Conservation (phyloP, 2,329 filamentous ascomycete species). For the Ascochyta pisi region DNA sequence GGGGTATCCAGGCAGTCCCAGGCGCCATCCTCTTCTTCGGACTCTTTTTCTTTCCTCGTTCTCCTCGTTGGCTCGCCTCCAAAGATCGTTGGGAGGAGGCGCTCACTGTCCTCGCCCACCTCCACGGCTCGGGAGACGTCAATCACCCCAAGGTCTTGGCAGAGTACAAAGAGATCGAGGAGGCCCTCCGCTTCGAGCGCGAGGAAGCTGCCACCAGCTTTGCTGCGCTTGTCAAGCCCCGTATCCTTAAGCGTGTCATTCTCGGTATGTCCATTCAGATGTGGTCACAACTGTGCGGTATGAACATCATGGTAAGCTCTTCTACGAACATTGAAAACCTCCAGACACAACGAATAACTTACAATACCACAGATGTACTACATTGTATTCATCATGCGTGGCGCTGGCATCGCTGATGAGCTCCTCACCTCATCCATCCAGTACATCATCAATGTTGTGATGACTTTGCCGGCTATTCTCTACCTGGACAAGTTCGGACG, state of each 20-base stretch:
- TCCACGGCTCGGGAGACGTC: constrained; percentile 65
- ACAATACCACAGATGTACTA: constrained; percentile 49
- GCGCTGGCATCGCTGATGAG: constrained; percentile 62
- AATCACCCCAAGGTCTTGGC: constrained; percentile 67
- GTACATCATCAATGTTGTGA: constrained; percentile 68
- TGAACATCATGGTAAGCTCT: constrained; percentile 60
- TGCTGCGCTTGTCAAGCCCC: constrained; percentile 57
- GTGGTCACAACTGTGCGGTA: constrained; percentile 52
- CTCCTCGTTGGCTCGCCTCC: constrained; percentile 73
- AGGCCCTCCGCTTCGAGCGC: constrained; percentile 62
- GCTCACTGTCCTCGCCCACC: constrained; percentile 58
- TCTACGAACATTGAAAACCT: too few relatives aligned
- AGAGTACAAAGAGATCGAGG: constrained; percentile 67
- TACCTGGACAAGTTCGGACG: constrained; percentile 67
- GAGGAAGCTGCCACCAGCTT: constrained; percentile 60
- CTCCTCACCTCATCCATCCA: constrained; percentile 68
- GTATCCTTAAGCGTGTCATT: constrained; percentile 63
- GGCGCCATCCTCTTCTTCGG: constrained; percentile 48
- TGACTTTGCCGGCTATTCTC: constrained; percentile 66
- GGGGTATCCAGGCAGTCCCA: constrained; percentile 53
- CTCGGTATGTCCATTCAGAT: constrained; percentile 56
- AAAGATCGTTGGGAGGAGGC: constrained; percentile 73
- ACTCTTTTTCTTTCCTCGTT: constrained; percentile 55
- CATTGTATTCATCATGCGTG: constrained; percentile 67
- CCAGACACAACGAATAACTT: too few relatives aligned